Percentiles rank a stretch among this genome's conserved stretches.
Evolutionary conservation across 257 asterid genomes (phyloP).

Genomic region (Primulina huaijiensis): DNA sequence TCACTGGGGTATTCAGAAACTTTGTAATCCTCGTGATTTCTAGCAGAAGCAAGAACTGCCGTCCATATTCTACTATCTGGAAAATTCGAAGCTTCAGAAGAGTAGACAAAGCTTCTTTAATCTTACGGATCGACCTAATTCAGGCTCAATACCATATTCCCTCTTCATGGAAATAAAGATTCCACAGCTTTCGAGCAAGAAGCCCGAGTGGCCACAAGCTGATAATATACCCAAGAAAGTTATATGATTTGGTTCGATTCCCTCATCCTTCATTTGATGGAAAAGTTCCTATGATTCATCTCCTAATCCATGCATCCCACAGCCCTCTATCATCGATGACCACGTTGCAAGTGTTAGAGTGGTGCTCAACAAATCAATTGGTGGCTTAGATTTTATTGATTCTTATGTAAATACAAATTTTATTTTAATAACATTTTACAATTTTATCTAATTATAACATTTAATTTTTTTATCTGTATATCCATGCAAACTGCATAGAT

Average conservation of each 20-base stretch:
- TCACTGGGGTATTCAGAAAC: slow-evolving; percentile 34
- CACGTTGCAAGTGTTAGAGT: slow-evolving; percentile 28
- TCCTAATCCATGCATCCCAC: slow-evolving; percentile 44
- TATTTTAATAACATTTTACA: too few relatives aligned
- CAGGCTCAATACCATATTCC: slow-evolving; percentile 35
- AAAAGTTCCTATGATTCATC: slow-evolving; percentile 34
- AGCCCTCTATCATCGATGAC: slow-evolving; percentile 60
- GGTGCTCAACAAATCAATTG: too few relatives aligned
- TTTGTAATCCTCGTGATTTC: slow-evolving; percentile 31
- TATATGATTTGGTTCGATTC: slow-evolving; percentile 38
- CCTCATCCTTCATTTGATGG: slow-evolving; percentile 36
- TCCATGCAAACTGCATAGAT: too few relatives aligned
- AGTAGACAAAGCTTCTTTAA: slow-evolving; percentile 40
- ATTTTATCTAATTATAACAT: too few relatives aligned
- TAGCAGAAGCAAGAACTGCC: slow-evolving; percentile 43
- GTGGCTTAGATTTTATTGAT: too few relatives aligned
- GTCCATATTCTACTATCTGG: slow-evolving; percentile 52
- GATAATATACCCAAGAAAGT: slow-evolving; percentile 46
- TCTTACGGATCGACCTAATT: slow-evolving; percentile 35
- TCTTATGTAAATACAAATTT: too few relatives aligned
- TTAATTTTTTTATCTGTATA: too few relatives aligned
- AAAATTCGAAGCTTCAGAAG: slow-evolving; percentile 30
- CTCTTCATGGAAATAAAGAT: slow-evolving; percentile 36
- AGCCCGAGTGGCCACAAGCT: slow-evolving; percentile 54
- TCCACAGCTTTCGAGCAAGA: slow-evolving; percentile 34